These are phyloP conservation scores for Populus hybrid DNA, from an alignment of 441 rosid genomes.

Conservation along the genomic window DNA sequence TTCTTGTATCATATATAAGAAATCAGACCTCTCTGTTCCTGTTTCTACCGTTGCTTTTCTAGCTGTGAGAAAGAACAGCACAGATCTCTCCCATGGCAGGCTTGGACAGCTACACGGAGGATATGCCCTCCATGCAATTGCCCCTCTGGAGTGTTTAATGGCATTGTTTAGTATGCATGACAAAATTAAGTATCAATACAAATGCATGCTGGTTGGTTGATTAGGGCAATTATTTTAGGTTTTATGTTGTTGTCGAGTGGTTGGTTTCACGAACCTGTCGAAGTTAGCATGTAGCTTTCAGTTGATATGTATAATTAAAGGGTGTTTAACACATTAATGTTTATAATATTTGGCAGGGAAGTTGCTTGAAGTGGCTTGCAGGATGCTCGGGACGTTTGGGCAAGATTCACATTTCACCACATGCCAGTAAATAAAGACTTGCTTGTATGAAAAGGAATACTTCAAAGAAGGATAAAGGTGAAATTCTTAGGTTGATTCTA, in stretches of 20 bases:
- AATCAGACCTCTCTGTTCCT: background rate
- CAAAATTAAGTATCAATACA: background rate
- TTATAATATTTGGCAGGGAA: conserved; percentile 51
- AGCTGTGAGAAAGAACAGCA: background rate
- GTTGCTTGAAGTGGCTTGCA: conserved; percentile 77
- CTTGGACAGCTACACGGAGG: background rate
- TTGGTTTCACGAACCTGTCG: background rate
- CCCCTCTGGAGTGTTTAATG: background rate
- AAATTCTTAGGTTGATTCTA: background rate
- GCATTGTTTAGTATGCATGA: background rate
- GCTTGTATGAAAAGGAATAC: background rate
- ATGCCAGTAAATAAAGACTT: conserved; percentile 43
- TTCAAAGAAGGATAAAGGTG: conserved; percentile 3
- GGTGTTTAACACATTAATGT: background rate
- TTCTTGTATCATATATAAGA: background rate
- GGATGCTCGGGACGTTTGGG: conserved; percentile 59
- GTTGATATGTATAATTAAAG: background rate
- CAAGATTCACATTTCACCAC: conserved; percentile 46
- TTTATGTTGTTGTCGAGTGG: background rate
- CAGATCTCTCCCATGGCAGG: background rate
- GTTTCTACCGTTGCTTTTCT: background rate
- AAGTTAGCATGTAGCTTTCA: conserved; percentile 2
- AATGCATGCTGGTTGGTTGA: background rate
- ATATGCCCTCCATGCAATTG: background rate
- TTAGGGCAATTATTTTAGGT: background rate